Evolutionary conservation across 1,284 basidiomycete genomes (phyloP), one percentile per base, ranked within the genome.

Genomic region (Malassezia vespertilionis): DNA sequence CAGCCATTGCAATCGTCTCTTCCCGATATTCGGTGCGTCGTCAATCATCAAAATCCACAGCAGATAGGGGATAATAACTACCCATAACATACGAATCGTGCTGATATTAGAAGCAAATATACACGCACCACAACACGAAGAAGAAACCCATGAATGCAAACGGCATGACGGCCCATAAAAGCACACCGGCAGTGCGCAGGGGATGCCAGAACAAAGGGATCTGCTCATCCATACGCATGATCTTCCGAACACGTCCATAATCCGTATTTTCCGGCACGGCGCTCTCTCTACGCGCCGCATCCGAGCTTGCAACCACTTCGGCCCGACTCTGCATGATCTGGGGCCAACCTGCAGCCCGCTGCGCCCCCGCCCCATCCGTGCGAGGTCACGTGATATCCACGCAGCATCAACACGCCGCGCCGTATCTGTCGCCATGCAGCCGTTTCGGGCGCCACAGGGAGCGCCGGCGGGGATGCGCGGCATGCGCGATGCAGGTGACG

Each of bases 51-150:
- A 69, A 15, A 82, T 77, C 88, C 89, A 99, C 36, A 85, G 70
- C 52, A 82, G 67, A 72, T 99, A 99, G n/a, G 79, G 72, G 5
- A 81, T 75, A 15, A 95, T 69, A 33, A 89, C 65, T 0, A 87
- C 85, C 91, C 91, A 99, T 30, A 88, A 72, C 3, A 81, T 77
- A 0, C 90, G 91, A 46, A 87, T 78, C 0, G 91, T 89, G 63
- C 90, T 95, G 72, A 9, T 17, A 22, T 40, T 0, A 43, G 43
- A 14, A 14, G 12, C 5, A n/a, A n/a, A n/a, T n/a, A n/a, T n/a
- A 10, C 7, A 74, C 83, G 65, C 63, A 91, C 86, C 85, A 82
- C 28, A 86, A 75, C 17, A 84, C 70, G 41, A 91, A 76, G 74
- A 87, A 95, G 34, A 80, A 37, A 56, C 79, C 78, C 12, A 82